Percentiles rank a stretch among this genome's conserved stretches.
Evolutionary conservation across 192 early-diverging fungal genomes (phyloP).

Genomic region (Geranomyces variabilis): DNA sequence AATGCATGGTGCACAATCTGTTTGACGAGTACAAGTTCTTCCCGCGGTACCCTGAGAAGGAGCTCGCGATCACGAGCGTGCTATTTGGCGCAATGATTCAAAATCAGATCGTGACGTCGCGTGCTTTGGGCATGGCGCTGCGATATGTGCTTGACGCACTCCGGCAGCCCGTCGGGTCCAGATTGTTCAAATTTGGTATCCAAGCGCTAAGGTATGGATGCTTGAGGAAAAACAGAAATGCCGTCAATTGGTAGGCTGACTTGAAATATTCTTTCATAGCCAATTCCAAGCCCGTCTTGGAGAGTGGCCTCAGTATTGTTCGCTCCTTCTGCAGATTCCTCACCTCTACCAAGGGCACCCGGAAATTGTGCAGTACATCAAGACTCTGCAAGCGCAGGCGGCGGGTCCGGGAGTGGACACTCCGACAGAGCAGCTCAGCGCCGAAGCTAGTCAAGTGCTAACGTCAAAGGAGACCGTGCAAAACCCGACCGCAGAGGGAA

Average conservation of each 20-base stretch:
- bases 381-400: constrained; percentile 43
- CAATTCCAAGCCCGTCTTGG: constrained; percentile 82
- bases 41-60: constrained; percentile 90
- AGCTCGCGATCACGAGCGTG: constrained; percentile 83
- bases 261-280: not conserved
- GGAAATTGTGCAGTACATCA: constrained; percentile 72
- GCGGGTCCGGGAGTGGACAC: constrained; percentile 8
- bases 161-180: constrained; percentile 73
- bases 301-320: constrained; percentile 91
- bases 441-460: constrained; percentile 26
- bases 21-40: constrained; percentile 98
- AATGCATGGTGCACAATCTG: constrained; percentile 89
- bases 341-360: constrained; percentile 78
- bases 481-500: constrained; percentile 13
- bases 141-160: constrained; percentile 88
- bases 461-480: constrained; percentile 7
- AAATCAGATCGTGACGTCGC: constrained; percentile 79
- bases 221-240: too few relatives aligned
- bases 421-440: constrained; percentile 17
- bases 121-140: constrained; percentile 83
- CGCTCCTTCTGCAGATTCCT: constrained; percentile 79
- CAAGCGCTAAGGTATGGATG: constrained; percentile 61
- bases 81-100: constrained; percentile 92
- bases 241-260: too few relatives aligned
- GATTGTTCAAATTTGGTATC: constrained; percentile 89